Conservation (phyloP, 495 filamentous ascomycete species). For the Lophiostoma macrostomum region DNA sequence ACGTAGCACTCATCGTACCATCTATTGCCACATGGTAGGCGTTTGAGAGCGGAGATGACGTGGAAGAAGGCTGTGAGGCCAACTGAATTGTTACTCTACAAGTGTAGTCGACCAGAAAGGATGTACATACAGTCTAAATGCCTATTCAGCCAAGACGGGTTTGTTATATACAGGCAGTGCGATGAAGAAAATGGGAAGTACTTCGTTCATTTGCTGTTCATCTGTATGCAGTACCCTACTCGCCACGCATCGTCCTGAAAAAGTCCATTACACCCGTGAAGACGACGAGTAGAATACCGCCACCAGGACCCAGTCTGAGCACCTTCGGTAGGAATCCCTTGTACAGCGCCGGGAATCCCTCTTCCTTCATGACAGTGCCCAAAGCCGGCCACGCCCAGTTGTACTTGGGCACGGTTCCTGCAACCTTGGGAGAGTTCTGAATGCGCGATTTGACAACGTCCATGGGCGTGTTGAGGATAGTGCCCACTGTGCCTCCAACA, state of each 20-base stretch:
- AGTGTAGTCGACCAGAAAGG: too few species aligned
- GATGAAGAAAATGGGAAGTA: too few species aligned
- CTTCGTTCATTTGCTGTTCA: too few species aligned
- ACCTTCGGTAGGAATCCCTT: constrained; percentile 98
- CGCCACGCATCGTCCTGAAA: constrained; percentile 59
- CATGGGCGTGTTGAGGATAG: constrained; percentile 92
- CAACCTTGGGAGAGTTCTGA: constrained; percentile 81
- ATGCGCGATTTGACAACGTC: constrained; percentile 98
- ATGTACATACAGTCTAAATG: too few species aligned
- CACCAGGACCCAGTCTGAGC: constrained; percentile 79
- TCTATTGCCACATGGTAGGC: too few species aligned
- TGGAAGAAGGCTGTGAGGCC: too few species aligned
- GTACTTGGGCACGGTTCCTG: constrained; percentile 83
- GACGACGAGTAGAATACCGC: constrained; percentile 88
- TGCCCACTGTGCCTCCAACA: constrained; percentile 87
- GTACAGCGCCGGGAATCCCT: constrained; percentile 88
- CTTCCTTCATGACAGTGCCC: constrained; percentile 82
- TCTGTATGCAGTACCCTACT: too few species aligned
- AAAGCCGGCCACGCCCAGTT: constrained; percentile 94
- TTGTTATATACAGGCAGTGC: too few species aligned
- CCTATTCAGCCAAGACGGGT: too few species aligned
- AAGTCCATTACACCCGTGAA: constrained; percentile 94
- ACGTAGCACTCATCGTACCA: too few species aligned
- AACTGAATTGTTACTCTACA: too few species aligned
- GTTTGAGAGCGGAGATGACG: too few species aligned